phyloP scores from a whole-genome alignment of 225 moss, liverwort and hornwort species.

The Straminergon stramineum region DNA sequence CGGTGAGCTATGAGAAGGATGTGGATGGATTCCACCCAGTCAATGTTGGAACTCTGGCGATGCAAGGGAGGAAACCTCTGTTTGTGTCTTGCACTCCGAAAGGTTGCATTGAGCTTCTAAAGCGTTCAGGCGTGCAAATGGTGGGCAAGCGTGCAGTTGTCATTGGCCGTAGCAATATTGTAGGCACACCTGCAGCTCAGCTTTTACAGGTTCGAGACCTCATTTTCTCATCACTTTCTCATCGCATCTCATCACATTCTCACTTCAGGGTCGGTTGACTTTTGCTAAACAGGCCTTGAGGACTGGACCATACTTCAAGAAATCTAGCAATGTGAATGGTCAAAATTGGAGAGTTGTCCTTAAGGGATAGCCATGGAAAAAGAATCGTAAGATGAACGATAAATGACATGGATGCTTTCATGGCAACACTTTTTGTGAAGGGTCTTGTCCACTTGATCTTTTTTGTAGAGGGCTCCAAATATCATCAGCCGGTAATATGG shows the following conservation, averaged over 20 bases:
- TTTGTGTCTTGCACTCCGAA: conserved; percentile 79
- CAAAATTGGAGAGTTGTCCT: background rate
- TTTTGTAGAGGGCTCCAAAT: background rate
- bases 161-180: conserved; percentile 86
- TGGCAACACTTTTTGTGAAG: background rate
- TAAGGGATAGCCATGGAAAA: background rate
- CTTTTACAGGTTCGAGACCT: conserved; percentile 36
- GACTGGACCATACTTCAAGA: background rate
- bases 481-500: background rate
- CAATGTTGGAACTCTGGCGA: conserved; percentile 71
- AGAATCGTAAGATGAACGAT: background rate
- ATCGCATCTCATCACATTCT: background rate
- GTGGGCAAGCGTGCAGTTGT: conserved; percentile 81
- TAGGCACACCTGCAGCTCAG: conserved; percentile 80
- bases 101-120: conserved; percentile 77
- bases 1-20: conserved; percentile 83
- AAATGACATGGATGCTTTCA: background rate
- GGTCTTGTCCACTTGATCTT: background rate
- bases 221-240: background rate
- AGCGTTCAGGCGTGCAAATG: conserved; percentile 52
- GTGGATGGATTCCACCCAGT: conserved; percentile 95
- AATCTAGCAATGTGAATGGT: background rate
- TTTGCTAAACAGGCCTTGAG: background rate
- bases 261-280: background rate
- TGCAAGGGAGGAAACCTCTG: conserved; percentile 73